Evolutionary conservation across 2,329 filamentous ascomycete species (phyloP).

Genomic region (Fusarium verticillioides): DNA sequence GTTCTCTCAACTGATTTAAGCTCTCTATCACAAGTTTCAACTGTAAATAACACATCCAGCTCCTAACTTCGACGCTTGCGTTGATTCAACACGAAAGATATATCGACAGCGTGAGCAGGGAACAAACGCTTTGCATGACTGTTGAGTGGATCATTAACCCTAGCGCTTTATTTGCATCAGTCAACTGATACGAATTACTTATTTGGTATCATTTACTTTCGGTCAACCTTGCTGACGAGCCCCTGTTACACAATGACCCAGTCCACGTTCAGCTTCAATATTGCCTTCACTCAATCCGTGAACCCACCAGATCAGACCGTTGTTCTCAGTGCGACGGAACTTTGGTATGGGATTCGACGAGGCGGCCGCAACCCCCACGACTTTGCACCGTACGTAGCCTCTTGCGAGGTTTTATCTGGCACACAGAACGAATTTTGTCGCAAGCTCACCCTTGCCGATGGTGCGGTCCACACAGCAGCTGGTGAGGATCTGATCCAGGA

Average conservation of each 20-base stretch:
- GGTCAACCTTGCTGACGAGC: too few relatives aligned
- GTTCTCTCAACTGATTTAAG: too few relatives aligned
- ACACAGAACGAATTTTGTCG: neutral
- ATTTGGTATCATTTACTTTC: neutral
- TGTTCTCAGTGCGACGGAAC: neutral
- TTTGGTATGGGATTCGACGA: neutral
- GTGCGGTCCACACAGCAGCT: neutral
- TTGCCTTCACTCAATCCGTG: neutral
- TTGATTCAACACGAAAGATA: neutral
- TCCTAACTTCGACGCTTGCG: too few relatives aligned
- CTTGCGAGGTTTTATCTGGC: neutral
- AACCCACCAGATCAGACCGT: neutral
- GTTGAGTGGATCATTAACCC: neutral
- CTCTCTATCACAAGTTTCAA: too few relatives aligned
- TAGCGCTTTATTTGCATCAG: neutral
- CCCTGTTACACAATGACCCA: neutral
- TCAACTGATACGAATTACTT: neutral
- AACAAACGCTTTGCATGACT: neutral
- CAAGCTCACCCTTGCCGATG: neutral
- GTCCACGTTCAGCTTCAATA: neutral
- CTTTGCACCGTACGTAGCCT: neutral
- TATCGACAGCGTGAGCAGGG: neutral
- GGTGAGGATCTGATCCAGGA: neutral
- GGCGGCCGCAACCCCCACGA: neutral
- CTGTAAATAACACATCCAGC: too few relatives aligned